Evolutionary conservation across 495 filamentous ascomycete genomes (phyloP), one percentile per base, ranked within the genome.

Genomic region (Cercophora sp.): DNA sequence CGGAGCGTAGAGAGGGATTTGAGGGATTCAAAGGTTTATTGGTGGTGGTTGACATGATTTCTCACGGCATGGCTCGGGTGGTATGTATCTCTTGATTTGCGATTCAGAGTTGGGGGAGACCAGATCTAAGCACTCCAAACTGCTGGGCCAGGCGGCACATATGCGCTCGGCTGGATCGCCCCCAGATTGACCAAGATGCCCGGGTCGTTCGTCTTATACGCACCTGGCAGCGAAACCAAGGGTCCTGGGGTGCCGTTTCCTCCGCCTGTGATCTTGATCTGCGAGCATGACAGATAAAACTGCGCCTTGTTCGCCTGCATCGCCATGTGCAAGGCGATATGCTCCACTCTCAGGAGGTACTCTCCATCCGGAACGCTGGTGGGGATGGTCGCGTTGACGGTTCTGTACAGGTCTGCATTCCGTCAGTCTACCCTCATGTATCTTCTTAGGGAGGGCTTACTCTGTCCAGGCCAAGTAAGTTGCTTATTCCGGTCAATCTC

Each of bases 311-410:
- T 70, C 11, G 58, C 56, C 42, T 60, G 53, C 54, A 50, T 60
- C 5, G 75, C 78, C 49, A 68, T 62, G 54, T 81, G 75, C 13
- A 79, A 61, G 1, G 73, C 77, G 41, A 82, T 76, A 16, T 79
- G 75, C 57, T 83, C 81, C 2, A 75, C 75, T 22, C 79, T 73
- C n/a, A 82, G 61, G 9, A 84, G 74, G 50, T 83, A 83, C 25
- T 79, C 72, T 29, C 79, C 79, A 15, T 65, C 51, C 0, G 76
- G 74, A 1, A 70, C 70, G 18, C 49, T 52, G 5, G 64, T 31
- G 0, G 77, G 78, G 51, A 79, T 73, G 15, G 63, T 77, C 23
- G 78, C 68, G 35, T 73, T 75, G 19, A 69, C 57, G 1, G 63
- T 66, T 1, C 31, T 58, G 46, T 74, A 74, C 13, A 57, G 48